Evolutionary conservation across 306 rosid genomes (phyloP).

Genomic region (Lablab purpureus): DNA sequence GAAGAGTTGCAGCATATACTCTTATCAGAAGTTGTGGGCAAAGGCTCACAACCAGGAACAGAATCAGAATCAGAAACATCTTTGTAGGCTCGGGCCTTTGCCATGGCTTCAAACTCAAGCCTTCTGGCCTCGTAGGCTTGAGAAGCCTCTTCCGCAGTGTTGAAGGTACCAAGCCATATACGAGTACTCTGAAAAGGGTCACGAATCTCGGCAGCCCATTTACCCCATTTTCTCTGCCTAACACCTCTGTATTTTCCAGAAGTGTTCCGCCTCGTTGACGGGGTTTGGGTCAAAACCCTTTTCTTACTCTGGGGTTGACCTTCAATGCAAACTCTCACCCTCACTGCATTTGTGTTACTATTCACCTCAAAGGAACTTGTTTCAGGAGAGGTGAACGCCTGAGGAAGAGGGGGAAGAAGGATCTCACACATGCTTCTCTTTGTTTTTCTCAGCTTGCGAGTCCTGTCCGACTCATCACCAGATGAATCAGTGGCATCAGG

Average conservation of each 20-base stretch:
- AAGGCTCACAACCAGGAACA: neutral
- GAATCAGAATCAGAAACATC: neutral
- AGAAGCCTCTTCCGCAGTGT: conserved; percentile 80
- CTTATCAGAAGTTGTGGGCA: conserved; percentile 25
- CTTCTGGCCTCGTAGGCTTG: conserved; percentile 68
- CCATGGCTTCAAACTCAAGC: conserved; percentile 54
- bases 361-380: conserved; percentile 49
- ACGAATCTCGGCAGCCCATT: conserved; percentile 97
- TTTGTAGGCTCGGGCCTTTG: conserved; percentile 36
- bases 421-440: conserved; percentile 54
- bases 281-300: conserved; percentile 40
- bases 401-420: conserved; percentile 44
- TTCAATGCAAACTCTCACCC: neutral
- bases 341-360: neutral
- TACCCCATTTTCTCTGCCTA: conserved; percentile 83
- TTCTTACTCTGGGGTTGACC: conserved; percentile 28
- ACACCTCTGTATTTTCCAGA: conserved; percentile 72
- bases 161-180: conserved; percentile 83
- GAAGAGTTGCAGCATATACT: neutral
- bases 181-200: conserved; percentile 66
- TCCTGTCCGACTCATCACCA: conserved; percentile 60
- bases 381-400: neutral
- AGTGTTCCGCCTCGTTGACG: conserved; percentile 31
- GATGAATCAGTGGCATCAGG: conserved; percentile 86
- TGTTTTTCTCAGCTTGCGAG: neutral